Percentiles rank a stretch among this genome's conserved stretches.
Evolutionary conservation across 371 early-diverging fungal genomes (phyloP).

Genomic region (Batrachochytrium dendrobatidis): DNA sequence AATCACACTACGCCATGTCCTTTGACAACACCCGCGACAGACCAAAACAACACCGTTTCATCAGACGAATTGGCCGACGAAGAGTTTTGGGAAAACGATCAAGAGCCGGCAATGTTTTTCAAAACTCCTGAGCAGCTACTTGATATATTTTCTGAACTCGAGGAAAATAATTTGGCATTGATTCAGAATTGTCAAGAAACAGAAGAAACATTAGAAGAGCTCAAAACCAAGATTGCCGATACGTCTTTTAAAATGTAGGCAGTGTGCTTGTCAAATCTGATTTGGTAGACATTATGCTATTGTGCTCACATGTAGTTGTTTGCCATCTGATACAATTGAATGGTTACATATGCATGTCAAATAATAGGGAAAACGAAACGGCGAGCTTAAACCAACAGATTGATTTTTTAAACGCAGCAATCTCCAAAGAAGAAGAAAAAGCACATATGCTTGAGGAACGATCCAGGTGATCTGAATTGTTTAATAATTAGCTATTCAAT

Average conservation of each 20-base stretch:
- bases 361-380: conserved; percentile 38
- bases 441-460: conserved; percentile 40
- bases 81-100: conserved; percentile 14
- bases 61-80: conserved; percentile 4
- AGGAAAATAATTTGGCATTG: conserved; percentile 45
- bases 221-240: conserved; percentile 35
- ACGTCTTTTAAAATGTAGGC: conserved; percentile 36
- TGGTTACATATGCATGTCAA: background rate
- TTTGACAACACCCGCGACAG: too few relatives aligned
- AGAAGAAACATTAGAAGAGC: conserved; percentile 45
- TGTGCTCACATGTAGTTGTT: background rate
- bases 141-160: conserved; percentile 44
- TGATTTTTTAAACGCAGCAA: conserved; percentile 35
- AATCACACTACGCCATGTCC: too few relatives aligned
- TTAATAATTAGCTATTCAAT: background rate
- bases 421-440: conserved; percentile 42
- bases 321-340: background rate
- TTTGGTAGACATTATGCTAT: background rate
- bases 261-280: background rate
- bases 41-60: too few relatives aligned
- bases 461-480: conserved; percentile 38
- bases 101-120: conserved; percentile 35
- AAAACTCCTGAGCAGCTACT: conserved; percentile 40
- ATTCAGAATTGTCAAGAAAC: conserved; percentile 51
- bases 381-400: conserved; percentile 42